Conservation (phyloP, 768 basidiomycete genomes). For the Lentinus brumalis region DNA sequence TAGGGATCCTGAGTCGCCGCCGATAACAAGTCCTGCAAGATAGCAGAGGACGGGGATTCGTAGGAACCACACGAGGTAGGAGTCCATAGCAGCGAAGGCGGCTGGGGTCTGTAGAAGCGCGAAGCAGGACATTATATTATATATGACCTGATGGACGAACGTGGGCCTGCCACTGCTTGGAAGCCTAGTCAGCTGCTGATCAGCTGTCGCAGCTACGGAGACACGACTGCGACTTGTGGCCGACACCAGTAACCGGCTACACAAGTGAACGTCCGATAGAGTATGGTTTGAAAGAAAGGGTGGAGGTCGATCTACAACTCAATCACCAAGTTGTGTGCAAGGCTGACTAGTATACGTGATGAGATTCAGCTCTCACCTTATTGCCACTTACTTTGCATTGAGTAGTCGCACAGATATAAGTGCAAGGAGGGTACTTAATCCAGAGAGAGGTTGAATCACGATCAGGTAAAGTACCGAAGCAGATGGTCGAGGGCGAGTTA, state of each 20-base stretch:
- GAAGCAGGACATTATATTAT: neutral
- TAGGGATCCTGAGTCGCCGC: slow-evolving; percentile 10
- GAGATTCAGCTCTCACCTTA: too few relatives aligned
- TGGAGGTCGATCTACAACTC: too few relatives aligned
- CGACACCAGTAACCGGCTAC: neutral
- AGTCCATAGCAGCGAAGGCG: slow-evolving; percentile 3
- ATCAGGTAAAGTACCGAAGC: too few relatives aligned
- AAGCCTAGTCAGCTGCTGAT: neutral
- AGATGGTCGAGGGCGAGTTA: too few relatives aligned
- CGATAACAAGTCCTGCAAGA: neutral
- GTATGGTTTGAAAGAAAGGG: too few relatives aligned
- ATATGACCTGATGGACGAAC: neutral
- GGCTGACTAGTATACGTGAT: too few relatives aligned
- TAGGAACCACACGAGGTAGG: slow-evolving; percentile 1
- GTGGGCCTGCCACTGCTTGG: neutral
- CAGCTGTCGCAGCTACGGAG: neutral
- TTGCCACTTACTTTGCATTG: too few relatives aligned
- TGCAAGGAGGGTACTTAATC: too few relatives aligned
- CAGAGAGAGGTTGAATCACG: too few relatives aligned
- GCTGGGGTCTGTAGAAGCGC: neutral
- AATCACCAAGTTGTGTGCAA: too few relatives aligned
- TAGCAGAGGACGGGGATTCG: slow-evolving; percentile 2
- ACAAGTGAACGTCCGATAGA: too few relatives aligned
- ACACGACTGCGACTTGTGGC: neutral
- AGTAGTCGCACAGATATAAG: too few relatives aligned